Conservation (phyloP, 1,284 basidiomycete genomes). For the Boletellus deceptivus region DNA sequence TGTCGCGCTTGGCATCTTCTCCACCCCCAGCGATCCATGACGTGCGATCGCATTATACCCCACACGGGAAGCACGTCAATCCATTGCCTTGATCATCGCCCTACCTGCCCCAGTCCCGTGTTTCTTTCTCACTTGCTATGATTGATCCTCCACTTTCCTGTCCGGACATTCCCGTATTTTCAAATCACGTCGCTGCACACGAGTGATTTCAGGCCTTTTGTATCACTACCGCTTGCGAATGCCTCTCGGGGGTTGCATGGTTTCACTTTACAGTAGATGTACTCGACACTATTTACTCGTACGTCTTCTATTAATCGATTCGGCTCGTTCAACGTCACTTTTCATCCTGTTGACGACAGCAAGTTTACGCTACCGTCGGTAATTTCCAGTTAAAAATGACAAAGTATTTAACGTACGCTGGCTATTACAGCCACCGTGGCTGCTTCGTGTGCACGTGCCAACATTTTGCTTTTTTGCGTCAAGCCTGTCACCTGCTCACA, state of each 20-base stretch:
- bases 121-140: conserved; percentile 21
- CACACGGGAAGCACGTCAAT: conserved; percentile 39
- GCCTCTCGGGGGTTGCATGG: conserved; percentile 22
- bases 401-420: conserved; percentile 33
- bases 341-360: conserved; percentile 13
- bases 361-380: conserved; percentile 28
- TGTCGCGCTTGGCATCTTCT: conserved; percentile 32
- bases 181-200: conserved; percentile 26
- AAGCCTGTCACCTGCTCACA: conserved; percentile 12
- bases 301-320: conserved; percentile 32
- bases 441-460: conserved; percentile 17
- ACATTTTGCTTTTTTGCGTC: conserved; percentile 3
- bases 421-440: conserved; percentile 29
- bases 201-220: conserved; percentile 29
- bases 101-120: conserved; percentile 13
- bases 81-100: conserved; percentile 34
- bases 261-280: conserved; percentile 34
- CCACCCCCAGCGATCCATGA: conserved; percentile 35
- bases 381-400: conserved; percentile 23
- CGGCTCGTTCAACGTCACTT: conserved; percentile 22
- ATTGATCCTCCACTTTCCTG: conserved; percentile 25
- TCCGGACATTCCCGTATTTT: conserved; percentile 33
- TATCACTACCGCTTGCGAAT: conserved; percentile 34
- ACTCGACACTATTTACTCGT: conserved; percentile 33
- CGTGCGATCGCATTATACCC: conserved; percentile 36